A percentile compares a stretch with the other conserved stretches of the same genome.
Conservation (phyloP, 2,329 filamentous ascomycete species). For the Septoria petroselini region DNA sequence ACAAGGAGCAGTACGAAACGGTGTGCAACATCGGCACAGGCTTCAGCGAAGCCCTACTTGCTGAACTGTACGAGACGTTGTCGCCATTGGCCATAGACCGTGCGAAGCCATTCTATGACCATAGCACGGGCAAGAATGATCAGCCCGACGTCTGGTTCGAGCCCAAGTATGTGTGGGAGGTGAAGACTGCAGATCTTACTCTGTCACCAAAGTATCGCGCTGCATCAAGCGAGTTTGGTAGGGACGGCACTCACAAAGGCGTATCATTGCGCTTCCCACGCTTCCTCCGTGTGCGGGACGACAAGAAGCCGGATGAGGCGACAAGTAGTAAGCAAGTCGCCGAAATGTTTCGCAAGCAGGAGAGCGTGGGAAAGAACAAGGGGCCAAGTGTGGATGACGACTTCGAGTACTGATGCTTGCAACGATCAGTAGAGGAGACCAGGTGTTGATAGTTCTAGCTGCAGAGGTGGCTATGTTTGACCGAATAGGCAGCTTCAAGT, state of each 20-base stretch:
- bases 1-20: slow-evolving; percentile 80
- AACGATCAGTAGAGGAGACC: too few species aligned
- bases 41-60: slow-evolving; percentile 91
- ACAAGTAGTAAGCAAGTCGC: slow-evolving; percentile 81
- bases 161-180: slow-evolving; percentile 91
- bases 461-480: too few species aligned
- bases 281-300: slow-evolving; percentile 87
- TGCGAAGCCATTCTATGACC: slow-evolving; percentile 90
- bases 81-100: slow-evolving; percentile 77
- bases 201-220: slow-evolving; percentile 90
- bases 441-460: not conserved
- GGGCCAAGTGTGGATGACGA: slow-evolving; percentile 88
- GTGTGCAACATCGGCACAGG: slow-evolving; percentile 98
- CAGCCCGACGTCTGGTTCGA: slow-evolving; percentile 99
- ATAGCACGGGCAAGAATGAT: slow-evolving; percentile 79
- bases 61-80: slow-evolving; percentile 75
- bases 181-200: slow-evolving; percentile 93
- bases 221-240: slow-evolving; percentile 74
- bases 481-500: too few species aligned
- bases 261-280: slow-evolving; percentile 88
- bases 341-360: slow-evolving; percentile 96
- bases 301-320: slow-evolving; percentile 92
- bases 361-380: slow-evolving; percentile 82
- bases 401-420: slow-evolving; percentile 95
- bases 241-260: slow-evolving; percentile 61